Conservation (phyloP, 148 eudicot genomes). For the Cornus kousa region DNA sequence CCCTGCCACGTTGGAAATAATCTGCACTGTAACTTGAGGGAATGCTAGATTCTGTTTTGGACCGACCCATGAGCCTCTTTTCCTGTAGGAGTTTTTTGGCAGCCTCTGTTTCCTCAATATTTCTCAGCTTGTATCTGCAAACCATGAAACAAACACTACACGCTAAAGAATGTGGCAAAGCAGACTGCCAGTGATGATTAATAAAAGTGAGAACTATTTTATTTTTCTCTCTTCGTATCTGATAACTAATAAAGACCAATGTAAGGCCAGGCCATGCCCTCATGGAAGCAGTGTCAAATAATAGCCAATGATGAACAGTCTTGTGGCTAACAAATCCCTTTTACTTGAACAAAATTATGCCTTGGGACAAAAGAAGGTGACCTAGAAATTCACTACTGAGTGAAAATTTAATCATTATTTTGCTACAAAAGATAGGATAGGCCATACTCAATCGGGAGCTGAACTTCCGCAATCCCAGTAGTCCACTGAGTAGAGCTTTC, state of each 20-base stretch:
- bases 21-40: slow-evolving; percentile 88
- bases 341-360: not conserved
- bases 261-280: not conserved
- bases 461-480: slow-evolving; percentile 96
- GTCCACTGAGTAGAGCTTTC: slow-evolving; percentile 99
- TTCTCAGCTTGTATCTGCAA: slow-evolving; percentile 79
- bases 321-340: not conserved
- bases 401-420: not conserved
- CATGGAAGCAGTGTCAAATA: slow-evolving; percentile 4
- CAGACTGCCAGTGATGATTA: not conserved
- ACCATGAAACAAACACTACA: not conserved
- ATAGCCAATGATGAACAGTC: not conserved
- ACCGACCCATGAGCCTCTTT: slow-evolving; percentile 69
- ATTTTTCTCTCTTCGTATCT: not conserved
- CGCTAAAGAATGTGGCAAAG: not conserved
- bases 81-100: slow-evolving; percentile 94
- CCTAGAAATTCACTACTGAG: not conserved
- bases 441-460: slow-evolving; percentile 93
- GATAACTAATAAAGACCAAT: not conserved
- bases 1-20: slow-evolving; percentile 88
- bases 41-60: slow-evolving; percentile 62
- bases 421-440: not conserved
- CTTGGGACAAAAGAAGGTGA: not conserved
- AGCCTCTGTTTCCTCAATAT: slow-evolving; percentile 98
- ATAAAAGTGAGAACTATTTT: not conserved